phyloP scores from a whole-genome alignment of 148 eudicot species.

The Simmondsia chinensis region DNA sequence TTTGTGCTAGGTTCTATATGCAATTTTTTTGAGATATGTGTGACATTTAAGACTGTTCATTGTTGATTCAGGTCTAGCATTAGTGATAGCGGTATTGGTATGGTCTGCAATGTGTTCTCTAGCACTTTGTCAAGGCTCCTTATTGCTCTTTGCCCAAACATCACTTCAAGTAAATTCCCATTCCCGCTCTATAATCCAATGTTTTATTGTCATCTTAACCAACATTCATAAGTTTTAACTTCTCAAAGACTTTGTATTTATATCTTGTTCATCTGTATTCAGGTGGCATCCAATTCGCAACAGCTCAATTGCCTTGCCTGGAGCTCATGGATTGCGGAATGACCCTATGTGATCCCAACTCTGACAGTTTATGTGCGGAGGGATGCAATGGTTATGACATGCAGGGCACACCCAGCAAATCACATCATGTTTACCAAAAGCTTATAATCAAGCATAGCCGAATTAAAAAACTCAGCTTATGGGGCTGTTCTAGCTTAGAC shows the following conservation, averaged over 20 bases:
- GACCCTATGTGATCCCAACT: conserved; percentile 56
- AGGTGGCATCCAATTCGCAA: conserved; percentile 99
- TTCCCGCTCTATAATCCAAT: too few species aligned
- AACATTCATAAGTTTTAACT: neutral
- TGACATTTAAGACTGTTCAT: neutral
- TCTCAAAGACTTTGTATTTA: neutral
- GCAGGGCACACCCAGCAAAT: conserved; percentile 39
- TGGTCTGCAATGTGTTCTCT: conserved; percentile 83
- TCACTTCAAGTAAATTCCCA: conserved; percentile 68
- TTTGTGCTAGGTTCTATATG: neutral
- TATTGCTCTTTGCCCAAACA: conserved; percentile 81
- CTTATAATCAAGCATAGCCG: conserved; percentile 77
- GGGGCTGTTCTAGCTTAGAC: conserved; percentile 98
- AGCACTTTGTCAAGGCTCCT: conserved; percentile 66
- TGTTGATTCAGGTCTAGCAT: conserved; percentile 66
- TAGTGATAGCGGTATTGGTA: conserved; percentile 90
- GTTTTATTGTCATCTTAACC: too few species aligned
- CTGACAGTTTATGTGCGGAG: conserved; percentile 15
- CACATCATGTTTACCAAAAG: conserved; percentile 65
- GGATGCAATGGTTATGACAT: conserved; percentile 21
- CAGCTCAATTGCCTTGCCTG: conserved; percentile 83
- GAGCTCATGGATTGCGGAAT: conserved; percentile 98
- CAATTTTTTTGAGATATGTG: neutral
- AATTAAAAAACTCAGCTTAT: conserved; percentile 81
- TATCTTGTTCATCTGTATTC: conserved; percentile 6